These are phyloP conservation scores for Periconia sp. DNA, from an alignment of 2,329 filamentous ascomycete genomes.

Conservation along the genomic window DNA sequence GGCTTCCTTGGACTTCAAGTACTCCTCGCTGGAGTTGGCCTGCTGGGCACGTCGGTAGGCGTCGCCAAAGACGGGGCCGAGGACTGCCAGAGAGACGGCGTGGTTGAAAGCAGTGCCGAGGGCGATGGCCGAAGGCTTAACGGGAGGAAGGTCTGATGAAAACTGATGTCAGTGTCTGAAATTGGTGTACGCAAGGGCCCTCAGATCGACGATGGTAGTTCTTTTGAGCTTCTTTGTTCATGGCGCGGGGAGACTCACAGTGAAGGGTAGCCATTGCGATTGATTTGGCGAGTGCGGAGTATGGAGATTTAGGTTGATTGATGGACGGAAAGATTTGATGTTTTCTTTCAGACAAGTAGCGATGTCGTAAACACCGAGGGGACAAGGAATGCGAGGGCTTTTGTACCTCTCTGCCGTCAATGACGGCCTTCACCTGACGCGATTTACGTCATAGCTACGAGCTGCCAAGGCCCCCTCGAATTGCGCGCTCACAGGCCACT, in stretches of 20 bases:
- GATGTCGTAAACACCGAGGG: too few relatives aligned
- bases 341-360: too few relatives aligned
- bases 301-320: slow-evolving; percentile 16
- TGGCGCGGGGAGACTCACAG: slow-evolving; percentile 54
- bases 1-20: slow-evolving; percentile 91
- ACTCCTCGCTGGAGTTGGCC: slow-evolving; percentile 95
- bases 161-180: slow-evolving; percentile 6
- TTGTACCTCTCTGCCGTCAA: slow-evolving; percentile 31
- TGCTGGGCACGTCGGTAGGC: slow-evolving; percentile 92
- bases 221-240: slow-evolving; percentile 5
- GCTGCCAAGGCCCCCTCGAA: slow-evolving; percentile 19
- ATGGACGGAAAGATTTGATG: too few relatives aligned
- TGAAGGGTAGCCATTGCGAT: slow-evolving; percentile 64
- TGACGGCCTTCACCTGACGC: slow-evolving; percentile 35
- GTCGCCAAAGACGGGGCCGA: slow-evolving; percentile 89
- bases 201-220: slow-evolving; percentile 17
- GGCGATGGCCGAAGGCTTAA: slow-evolving; percentile 98
- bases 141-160: slow-evolving; percentile 70
- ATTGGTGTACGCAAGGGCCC: slow-evolving; percentile 6
- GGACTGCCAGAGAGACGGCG: slow-evolving; percentile 82
- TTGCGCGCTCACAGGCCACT: too few relatives aligned
- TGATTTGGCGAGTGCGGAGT: slow-evolving; percentile 21
- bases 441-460: slow-evolving; percentile 35
- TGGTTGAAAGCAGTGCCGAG: slow-evolving; percentile 97
- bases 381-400: slow-evolving; percentile 38